These are phyloP conservation scores for Nepenthes gracilis DNA, from an alignment of 148 eudicot genomes.

Conservation along the genomic window DNA sequence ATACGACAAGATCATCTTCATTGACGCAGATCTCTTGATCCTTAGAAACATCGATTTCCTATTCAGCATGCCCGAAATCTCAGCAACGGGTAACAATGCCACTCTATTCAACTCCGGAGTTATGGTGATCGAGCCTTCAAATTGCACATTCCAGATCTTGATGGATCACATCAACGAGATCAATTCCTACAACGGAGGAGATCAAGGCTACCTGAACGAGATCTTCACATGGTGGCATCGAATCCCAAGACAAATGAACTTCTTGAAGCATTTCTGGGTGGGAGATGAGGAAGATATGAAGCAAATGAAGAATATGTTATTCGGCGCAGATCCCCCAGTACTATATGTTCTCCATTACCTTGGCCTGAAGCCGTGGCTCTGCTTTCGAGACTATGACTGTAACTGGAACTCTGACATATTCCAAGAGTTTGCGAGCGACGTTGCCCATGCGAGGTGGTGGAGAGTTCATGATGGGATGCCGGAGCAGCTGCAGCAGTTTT, in stretches of 20 bases:
- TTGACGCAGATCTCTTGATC: constrained; percentile 73
- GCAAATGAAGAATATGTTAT: constrained; percentile 40
- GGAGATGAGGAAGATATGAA: constrained; percentile 64
- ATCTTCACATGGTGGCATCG: constrained; percentile 95
- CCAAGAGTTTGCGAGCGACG: constrained; percentile 79
- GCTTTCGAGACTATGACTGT: constrained; percentile 77
- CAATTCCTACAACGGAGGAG: constrained; percentile 88
- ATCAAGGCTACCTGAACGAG: constrained; percentile 86
- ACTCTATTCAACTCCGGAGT: constrained; percentile 92
- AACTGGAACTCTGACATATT: constrained; percentile 61
- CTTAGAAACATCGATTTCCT: constrained; percentile 71
- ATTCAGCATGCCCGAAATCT: constrained; percentile 68
- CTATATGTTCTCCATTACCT: constrained; percentile 75
- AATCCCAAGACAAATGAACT: constrained; percentile 70
- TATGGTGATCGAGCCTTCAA: constrained; percentile 84
- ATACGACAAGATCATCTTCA: constrained; percentile 80
- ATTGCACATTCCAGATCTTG: constrained; percentile 63
- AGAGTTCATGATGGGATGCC: constrained; percentile 78
- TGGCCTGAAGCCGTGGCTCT: constrained; percentile 84
- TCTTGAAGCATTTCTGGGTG: constrained; percentile 66
- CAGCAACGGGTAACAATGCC: constrained; percentile 77
- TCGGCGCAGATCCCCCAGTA: constrained; percentile 69
- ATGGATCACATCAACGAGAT: constrained; percentile 70
- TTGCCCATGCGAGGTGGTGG: constrained; percentile 80
- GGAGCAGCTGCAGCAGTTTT: constrained; percentile 43